These are phyloP conservation scores for Aspergillus melleus DNA, from an alignment of 2,329 filamentous ascomycete genomes.

Conservation along the genomic window DNA sequence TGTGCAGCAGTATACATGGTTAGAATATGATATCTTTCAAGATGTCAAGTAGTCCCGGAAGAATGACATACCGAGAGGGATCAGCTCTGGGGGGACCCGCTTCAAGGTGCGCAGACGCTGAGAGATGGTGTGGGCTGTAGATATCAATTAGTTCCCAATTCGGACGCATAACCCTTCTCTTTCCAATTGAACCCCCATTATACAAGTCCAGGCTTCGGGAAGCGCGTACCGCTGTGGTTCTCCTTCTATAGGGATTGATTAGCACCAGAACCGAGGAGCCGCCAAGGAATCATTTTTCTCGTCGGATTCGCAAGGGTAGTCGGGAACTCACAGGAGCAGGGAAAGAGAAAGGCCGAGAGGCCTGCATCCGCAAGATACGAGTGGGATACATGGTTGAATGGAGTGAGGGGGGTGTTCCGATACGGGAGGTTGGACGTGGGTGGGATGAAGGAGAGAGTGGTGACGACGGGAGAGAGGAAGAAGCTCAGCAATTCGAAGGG, in stretches of 20 bases:
- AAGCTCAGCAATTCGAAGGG: slow-evolving; percentile 14
- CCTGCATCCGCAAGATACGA: slow-evolving; percentile 63
- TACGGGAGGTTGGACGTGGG: slow-evolving; percentile 18
- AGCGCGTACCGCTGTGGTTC: slow-evolving; percentile 59
- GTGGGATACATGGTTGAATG: slow-evolving; percentile 64
- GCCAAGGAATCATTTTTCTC: slow-evolving; percentile 23
- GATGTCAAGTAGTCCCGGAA: slow-evolving; percentile 4
- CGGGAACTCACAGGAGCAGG: slow-evolving; percentile 67
- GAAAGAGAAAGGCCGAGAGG: slow-evolving; percentile 47
- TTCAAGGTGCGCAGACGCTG: slow-evolving; percentile 89
- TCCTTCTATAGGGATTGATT: slow-evolving; percentile 57
- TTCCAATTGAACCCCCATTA: not conserved
- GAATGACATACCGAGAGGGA: slow-evolving; percentile 76
- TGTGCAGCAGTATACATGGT: slow-evolving; percentile 49
- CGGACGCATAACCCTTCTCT: slow-evolving; percentile 7
- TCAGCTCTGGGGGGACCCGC: slow-evolving; percentile 89
- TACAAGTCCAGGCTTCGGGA: slow-evolving; percentile 13
- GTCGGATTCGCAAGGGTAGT: slow-evolving; percentile 12
- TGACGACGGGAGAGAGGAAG: slow-evolving; percentile 21
- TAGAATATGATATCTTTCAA: slow-evolving; percentile 18
- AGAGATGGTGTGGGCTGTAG: slow-evolving; percentile 87
- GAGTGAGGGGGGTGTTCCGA: slow-evolving; percentile 18
- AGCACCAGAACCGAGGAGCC: slow-evolving; percentile 34
- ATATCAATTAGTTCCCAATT: slow-evolving; percentile 22
- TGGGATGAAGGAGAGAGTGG: slow-evolving; percentile 18